Evolutionary conservation across 169 alveolate genomes (phyloP).

Genomic region (Plasmodium coatneyi): DNA sequence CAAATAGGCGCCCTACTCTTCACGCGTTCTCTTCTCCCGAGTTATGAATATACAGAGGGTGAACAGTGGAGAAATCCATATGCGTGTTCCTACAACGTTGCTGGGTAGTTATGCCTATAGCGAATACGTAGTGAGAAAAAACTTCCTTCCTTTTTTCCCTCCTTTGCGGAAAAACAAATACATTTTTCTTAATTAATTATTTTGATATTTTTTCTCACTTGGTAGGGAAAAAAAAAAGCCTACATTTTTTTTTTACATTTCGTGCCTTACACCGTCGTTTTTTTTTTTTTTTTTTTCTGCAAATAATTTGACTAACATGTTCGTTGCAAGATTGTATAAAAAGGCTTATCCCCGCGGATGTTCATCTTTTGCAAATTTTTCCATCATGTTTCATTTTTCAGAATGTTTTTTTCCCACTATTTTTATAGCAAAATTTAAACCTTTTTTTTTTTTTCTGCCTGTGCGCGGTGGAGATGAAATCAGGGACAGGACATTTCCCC

Average conservation of each 20-base stretch:
- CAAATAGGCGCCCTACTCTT: not conserved
- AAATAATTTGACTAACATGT: not conserved
- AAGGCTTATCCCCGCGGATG: not conserved
- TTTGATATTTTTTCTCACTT: not conserved
- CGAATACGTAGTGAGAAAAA: not conserved
- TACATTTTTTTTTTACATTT: not conserved
- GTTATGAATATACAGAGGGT: not conserved
- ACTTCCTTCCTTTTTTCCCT: not conserved
- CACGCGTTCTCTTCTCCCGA: not conserved
- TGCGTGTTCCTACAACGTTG: not conserved
- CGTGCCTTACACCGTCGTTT: not conserved
- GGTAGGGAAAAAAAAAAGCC: not conserved
- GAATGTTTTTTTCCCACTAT: not conserved
- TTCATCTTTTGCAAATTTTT: not conserved
- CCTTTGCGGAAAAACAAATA: not conserved
- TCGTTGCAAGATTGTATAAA: not conserved
- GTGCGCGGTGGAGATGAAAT: not conserved
- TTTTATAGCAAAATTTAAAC: not conserved
- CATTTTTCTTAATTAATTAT: not conserved
- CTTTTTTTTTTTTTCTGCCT: not conserved
- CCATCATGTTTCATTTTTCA: not conserved
- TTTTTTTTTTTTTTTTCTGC: not conserved
- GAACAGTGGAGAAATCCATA: not conserved
- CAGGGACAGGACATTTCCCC: not conserved
- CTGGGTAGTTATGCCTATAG: not conserved